Base-by-base conservation (phyloP, 2,329 filamentous ascomycete genomes). In the Nannizzia gypsea region DNA sequence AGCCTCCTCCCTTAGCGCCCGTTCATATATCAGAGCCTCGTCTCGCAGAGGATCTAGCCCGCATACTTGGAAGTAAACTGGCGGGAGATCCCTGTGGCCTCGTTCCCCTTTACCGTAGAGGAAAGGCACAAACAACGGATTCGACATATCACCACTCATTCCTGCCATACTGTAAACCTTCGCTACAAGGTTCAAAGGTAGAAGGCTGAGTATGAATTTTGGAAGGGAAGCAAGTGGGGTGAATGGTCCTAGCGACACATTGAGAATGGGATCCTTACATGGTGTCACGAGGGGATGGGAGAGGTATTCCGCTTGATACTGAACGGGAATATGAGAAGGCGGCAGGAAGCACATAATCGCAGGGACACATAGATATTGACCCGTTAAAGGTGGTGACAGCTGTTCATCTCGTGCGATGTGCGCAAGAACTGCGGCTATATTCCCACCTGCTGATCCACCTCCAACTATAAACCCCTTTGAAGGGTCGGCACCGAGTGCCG, bases 371-470 rank as follows among this genome's bases (percentile, higher is more conserved):
- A 54, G 26, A 22, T 54, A 54, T 26, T 54, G 50, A 26, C 50
- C 50, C 8, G 50, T 54, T 54, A 54, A 28, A n/a, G 50, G 50
- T 31, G 50, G 50, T 6, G 28, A 54, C 11, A 54, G n/a, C 15
- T 54, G 24, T 34, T 64, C 67, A 60, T 76, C 67, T 24, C 74
- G 71, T 57, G 72, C 74, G 36, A 73, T 66, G 63, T 73, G 71
- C n/a, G 67, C 69, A 48, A 74, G 62, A 5, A 75, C 74, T 3
- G 73, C 72, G 2, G 71, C 66, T 38, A 76, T 67, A 60, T 74
- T 71, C 6, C 73, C 73, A 48, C 74, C 73, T 2, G 74, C 74
- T 5, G 73, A 76, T 24, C 62, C 63, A 17, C 74, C 74, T 1
- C 73, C 73, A 17, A 76, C 67, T 9, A 72, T 68, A 52, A 74